Evolutionary conservation across 1,284 basidiomycete genomes (phyloP), one percentile per base, ranked within the genome.

Genomic region (Golubevia sp.): DNA sequence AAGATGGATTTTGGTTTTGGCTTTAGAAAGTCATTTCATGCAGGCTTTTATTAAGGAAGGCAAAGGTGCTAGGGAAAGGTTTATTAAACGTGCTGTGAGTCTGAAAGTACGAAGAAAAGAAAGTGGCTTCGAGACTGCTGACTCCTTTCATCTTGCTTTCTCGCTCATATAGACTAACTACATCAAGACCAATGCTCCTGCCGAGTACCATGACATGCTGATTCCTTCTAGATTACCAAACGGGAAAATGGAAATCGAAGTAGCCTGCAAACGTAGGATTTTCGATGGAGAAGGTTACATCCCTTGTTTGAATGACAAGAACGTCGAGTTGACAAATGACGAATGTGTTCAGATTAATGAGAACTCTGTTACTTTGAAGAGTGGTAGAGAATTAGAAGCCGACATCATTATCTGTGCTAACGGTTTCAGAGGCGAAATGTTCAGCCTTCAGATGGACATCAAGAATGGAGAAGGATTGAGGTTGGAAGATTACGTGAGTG

Each of bases 181-280:
- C 58, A 69, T 77, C 5, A 30, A 59, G 20, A 67, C 60, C 24
- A 66, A 62, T 3, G 73, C 74, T 1, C 76, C 76, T 1, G 55
- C 66, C 30, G 62, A 69, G 48, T 76, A 77, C 58, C 74, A 71
- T 55, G 59, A 73, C 11, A 60, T 77, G 27, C 63, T 77, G 13
- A 63, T 77, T 18, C 76, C 76, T 0, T 13, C 11, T 18, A 44
- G 38, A 44, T 8, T 13, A 13, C 38, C 11, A 44, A 18, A 44
- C 11, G 59, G 57, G 1, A 56, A 68, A 25, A n/a, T 67, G 6
- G 64, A 66, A 56, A 59, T 74, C 34, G 54, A 67, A 56, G 66
- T 68, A 2, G 69, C 66, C 3, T 74, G 71, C 67, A 74, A 74
- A 56, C 62, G 71, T 4, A 59, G 72, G n/a, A 63, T 74, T 11